Base-by-base conservation (phyloP, 371 early-diverging fungal species). In the Conidiobolus coronatus region DNA sequence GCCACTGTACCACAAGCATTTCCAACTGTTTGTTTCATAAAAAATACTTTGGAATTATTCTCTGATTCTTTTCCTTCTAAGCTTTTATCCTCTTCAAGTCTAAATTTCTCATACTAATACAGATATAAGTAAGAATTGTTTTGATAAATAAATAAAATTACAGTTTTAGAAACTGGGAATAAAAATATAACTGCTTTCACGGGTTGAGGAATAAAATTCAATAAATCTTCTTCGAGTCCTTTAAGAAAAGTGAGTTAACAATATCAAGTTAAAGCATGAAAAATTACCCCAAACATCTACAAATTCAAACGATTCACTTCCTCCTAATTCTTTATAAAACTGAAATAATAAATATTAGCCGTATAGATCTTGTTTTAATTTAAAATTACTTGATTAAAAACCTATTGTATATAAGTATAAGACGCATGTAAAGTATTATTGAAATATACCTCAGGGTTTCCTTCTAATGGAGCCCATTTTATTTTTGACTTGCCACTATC, bases 1-100 rank as follows among this genome's bases (percentile, higher is more conserved):
- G 77, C 85, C 60, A 83, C 81, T 39, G 84, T 80, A 19, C 86
- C 86, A 52, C 95, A 94, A 1, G 92, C 91, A 56, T 93, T 91
- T 40, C 65, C 58, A 41, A 91, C 89, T 1, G 88, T 89, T 59
- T 93, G 91, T 23, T 68, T 69, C 50, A 79, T 75, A 50, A 81
- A 90, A 36, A 79, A 67, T 6, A 85, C 55, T 17, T 79, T 59
- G 22, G 68, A 66, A 43, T 67, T 69, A 46, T 61, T 64, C n/a
- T 45, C 56, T 44, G 69, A 74, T 37, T 75, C 76, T 21, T 59
- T 45, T 43, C 60, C 53, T 36, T 58, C 55, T 19, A 77, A 56
- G 17, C 58, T 60, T 15, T 61, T 59, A 46, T 66, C 67, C 47
- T 83, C 73, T 42, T 64, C 57, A 22, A 63, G 57, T 39, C 71